Base-by-base conservation (phyloP, 768 basidiomycete genomes). In the Leccinum incarnatum region DNA sequence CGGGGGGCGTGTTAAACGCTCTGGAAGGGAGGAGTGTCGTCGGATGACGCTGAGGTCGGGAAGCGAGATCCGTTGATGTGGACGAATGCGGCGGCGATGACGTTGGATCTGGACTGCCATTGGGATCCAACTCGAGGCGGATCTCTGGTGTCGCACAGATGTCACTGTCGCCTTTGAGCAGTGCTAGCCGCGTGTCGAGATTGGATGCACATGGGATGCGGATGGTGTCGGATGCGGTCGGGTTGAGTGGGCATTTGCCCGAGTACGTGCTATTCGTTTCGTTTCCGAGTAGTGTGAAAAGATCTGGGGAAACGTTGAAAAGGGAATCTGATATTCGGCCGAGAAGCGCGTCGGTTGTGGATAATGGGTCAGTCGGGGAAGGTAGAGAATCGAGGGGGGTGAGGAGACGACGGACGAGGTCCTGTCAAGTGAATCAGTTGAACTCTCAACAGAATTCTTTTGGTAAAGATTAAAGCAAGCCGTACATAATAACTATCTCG, bases 401-500 rank as follows among this genome's bases (percentile, higher is more conserved):
- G 9, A 91, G 72, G 51, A 91, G 74, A 27, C 85, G 82, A 54
- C 79, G 82, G 30, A 90, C 81, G 60, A 92, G 83, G 61, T 87
- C 87, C 90, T 92, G 62, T 60, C 4, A 27, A 27, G 30, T 36
- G 65, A 56, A 51, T 63, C 9, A 67, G 50, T 14, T 68, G 25
- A 25, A 25, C 60, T 55, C 21, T 25, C 25, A 25, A 19, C 9
- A 15, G 1, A 52, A n/a, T 1, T 15, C n/a, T n/a, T n/a, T 1
- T 0, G 12, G 19, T 32, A 47, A 42, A n/a, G 25, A 1, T 14
- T 45, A 12, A 4, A 42, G 19, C 49, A 12, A n/a, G 49, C 75
- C 84, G 45, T 62, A 91, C 90, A 69, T 91, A 91, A 68, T 91
- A 92, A 58, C 79, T 81, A 45, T 86, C 83, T 54, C 90, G 76